A percentile compares a stretch with the other conserved stretches of the same genome.
Evolutionary conservation across 352 stramenopile species (phyloP).

Genomic region (Pilasporangium apinafurcum): DNA sequence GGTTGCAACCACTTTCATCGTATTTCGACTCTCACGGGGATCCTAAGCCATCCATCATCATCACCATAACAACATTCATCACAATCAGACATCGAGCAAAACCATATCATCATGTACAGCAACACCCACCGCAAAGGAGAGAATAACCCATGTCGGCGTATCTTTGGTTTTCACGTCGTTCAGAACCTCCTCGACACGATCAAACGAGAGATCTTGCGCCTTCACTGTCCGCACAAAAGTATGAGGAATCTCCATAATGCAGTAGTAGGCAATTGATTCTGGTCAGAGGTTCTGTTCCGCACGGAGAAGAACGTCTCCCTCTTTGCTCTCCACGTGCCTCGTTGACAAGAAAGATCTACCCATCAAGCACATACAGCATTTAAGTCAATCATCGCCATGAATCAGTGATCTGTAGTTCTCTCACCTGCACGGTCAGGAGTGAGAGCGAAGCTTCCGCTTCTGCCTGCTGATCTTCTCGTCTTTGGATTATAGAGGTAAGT

Average conservation of each 20-base stretch:
- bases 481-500: no score
- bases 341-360: not conserved
- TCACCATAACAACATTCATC: not conserved
- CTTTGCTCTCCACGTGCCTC: not conserved
- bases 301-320: no score
- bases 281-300: no score
- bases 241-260: conserved; percentile 63
- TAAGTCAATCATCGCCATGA: no score
- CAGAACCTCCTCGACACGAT: conserved; percentile 68
- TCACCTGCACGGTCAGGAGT: no score
- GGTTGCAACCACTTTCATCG: conserved; percentile 62
- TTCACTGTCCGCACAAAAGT: conserved; percentile 84
- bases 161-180: conserved; percentile 59
- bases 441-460: no score
- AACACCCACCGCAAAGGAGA: conserved; percentile 62
- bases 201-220: conserved; percentile 70
- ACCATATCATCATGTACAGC: not conserved
- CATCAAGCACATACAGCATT: not conserved
- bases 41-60: conserved; percentile 24
- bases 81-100: not conserved
- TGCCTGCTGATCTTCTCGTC: no score
- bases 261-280: no score
- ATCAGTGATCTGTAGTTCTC: no score
- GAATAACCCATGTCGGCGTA: conserved; percentile 64
- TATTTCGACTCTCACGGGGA: conserved; percentile 73